A percentile compares a stretch with the other conserved stretches of the same genome.
Conservation (phyloP, 1,284 basidiomycete species). For the Pseudozyma tsukubaensis region DNA sequence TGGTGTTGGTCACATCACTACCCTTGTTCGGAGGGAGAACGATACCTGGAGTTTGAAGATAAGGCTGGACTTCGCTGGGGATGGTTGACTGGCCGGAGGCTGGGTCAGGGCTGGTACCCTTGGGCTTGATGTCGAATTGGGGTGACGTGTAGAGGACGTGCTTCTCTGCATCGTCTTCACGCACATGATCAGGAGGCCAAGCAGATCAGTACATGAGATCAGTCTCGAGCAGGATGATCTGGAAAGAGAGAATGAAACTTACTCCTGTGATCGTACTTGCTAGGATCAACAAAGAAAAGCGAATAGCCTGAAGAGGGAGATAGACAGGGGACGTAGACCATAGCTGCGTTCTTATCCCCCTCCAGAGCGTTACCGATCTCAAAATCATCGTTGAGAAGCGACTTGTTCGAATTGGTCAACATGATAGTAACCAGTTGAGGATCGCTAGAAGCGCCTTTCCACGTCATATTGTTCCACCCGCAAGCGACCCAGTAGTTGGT, state of each 20-base stretch:
- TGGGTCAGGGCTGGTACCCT: conserved; percentile 22
- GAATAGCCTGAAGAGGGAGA: conserved; percentile 8
- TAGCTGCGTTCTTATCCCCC: conserved; percentile 19
- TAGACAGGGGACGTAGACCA: conserved; percentile 44
- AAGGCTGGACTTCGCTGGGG: conserved; percentile 20
- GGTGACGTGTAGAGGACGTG: conserved; percentile 27
- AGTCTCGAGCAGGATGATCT: no score
- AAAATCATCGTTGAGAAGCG: conserved; percentile 35
- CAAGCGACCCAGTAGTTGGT: conserved; percentile 49
- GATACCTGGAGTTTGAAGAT: conserved; percentile 24
- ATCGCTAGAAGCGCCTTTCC: conserved; percentile 13
- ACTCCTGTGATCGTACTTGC: conserved; percentile 29
- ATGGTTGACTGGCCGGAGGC: conserved; percentile 26
- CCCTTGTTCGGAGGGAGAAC: conserved; percentile 12
- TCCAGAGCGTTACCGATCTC: conserved; percentile 41
- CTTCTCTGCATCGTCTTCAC: conserved; percentile 7
- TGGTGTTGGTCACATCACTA: conserved; percentile 19
- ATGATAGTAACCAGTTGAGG: conserved; percentile 25
- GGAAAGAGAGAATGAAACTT: no score
- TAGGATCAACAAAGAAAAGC: conserved; percentile 31
- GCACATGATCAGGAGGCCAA: neutral
- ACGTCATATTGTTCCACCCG: conserved; percentile 41
- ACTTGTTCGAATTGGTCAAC: conserved; percentile 37
- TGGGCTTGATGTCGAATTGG: conserved; percentile 29
- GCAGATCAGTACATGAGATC: no score